Evolutionary conservation across 768 basidiomycete species (phyloP).

Genomic region (Naematelia aurantialba): DNA sequence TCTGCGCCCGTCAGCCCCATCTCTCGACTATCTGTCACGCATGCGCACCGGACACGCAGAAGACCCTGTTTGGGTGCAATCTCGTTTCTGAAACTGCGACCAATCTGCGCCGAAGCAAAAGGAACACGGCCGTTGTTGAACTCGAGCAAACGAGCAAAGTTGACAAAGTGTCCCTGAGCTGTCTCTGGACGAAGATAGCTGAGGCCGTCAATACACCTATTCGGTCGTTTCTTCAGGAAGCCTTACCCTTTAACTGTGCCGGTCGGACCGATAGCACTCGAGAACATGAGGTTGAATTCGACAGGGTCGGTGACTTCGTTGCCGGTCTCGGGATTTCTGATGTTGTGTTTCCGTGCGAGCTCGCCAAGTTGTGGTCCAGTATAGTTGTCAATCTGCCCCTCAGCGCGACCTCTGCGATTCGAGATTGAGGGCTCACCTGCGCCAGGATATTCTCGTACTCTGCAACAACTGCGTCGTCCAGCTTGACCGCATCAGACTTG

Average conservation of each 20-base stretch:
- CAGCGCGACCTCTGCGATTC: not conserved
- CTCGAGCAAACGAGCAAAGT: conserved; percentile 92
- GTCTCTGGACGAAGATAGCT: conserved; percentile 97
- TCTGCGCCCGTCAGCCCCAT: conserved; percentile 31
- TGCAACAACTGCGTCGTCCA: conserved; percentile 67
- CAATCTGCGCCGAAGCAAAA: conserved; percentile 96
- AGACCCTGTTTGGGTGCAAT: conserved; percentile 95
- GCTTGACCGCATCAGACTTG: conserved; percentile 65
- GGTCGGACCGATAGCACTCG: conserved; percentile 93
- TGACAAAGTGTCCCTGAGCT: conserved; percentile 97
- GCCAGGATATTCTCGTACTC: conserved; percentile 81
- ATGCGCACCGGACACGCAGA: conserved; percentile 72
- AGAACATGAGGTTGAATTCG: conserved; percentile 98
- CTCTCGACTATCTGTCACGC: not conserved
- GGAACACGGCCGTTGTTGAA: conserved; percentile 97
- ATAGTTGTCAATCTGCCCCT: conserved; percentile 83
- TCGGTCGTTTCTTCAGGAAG: not conserved
- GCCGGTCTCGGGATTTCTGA: conserved; percentile 84
- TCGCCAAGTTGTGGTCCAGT: conserved; percentile 82
- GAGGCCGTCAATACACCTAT: conserved; percentile 3
- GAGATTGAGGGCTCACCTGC: conserved; percentile 60
- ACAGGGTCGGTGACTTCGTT: conserved; percentile 91
- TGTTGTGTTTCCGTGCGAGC: conserved; percentile 71
- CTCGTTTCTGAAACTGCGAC: conserved; percentile 93
- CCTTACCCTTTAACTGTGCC: conserved; percentile 89